Percentiles rank a stretch among this genome's conserved stretches.
Evolutionary conservation across 306 rosid species (phyloP).

Genomic region (Quercus agrifolia): DNA sequence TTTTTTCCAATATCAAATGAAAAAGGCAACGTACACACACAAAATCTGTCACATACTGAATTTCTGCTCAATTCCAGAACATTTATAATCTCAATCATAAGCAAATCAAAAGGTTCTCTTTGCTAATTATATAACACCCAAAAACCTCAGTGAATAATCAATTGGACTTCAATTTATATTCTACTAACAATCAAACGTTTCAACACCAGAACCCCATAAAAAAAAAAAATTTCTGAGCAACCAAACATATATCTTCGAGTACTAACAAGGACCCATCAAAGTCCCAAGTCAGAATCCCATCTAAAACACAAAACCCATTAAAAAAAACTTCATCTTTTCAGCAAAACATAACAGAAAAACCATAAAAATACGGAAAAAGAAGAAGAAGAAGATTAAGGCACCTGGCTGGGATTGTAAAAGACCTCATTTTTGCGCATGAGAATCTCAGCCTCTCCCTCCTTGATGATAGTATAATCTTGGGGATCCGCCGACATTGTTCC

Average conservation of each 20-base stretch:
- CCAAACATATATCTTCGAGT: neutral
- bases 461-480: conserved; percentile 61
- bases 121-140: neutral
- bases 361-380: neutral
- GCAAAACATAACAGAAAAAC: neutral
- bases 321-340: neutral
- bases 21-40: neutral
- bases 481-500: conserved; percentile 63
- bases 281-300: conserved; percentile 1
- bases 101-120: neutral
- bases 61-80: neutral
- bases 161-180: neutral
- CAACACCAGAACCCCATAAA: neutral
- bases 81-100: neutral
- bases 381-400: conserved; percentile 18
- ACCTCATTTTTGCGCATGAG: conserved; percentile 93
- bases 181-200: neutral
- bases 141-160: neutral
- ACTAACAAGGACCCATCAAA: neutral
- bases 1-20: neutral
- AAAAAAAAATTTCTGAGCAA: neutral
- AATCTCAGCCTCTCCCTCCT: conserved; percentile 99
- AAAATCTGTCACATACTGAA: neutral
- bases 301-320: neutral
- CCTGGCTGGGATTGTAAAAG: conserved; percentile 90